Evolutionary conservation across 495 filamentous ascomycete species (phyloP).

Genomic region (Sphaerosporella brunnea): DNA sequence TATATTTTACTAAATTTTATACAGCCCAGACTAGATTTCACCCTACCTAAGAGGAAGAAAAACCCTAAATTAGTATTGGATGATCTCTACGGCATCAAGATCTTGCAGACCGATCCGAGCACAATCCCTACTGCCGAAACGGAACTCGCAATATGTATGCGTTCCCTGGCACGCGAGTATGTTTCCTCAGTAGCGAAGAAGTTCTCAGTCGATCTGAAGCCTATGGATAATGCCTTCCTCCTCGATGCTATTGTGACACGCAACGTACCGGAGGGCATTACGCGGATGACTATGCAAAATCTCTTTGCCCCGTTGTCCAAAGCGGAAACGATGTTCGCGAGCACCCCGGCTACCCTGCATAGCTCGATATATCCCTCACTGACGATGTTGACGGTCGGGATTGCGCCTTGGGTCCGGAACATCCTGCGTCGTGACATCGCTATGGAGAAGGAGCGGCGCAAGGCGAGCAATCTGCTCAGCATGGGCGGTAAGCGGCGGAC

Average conservation of each 20-base stretch:
- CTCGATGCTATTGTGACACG: constrained; percentile 29
- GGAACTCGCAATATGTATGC: constrained; percentile 23
- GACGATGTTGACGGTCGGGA: not conserved
- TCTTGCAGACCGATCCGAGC: constrained; percentile 22
- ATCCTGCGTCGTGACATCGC: not conserved
- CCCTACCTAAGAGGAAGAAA: constrained; percentile 47
- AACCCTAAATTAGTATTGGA: constrained; percentile 29
- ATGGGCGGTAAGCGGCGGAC: constrained; percentile 47
- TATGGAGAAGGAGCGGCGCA: constrained; percentile 33
- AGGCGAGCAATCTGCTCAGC: constrained; percentile 41
- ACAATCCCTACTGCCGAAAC: constrained; percentile 12
- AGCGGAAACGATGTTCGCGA: constrained; percentile 1
- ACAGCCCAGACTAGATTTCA: constrained; percentile 19
- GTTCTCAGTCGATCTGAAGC: not conserved
- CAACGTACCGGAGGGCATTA: constrained; percentile 73
- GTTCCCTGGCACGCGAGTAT: constrained; percentile 20
- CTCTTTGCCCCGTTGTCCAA: constrained; percentile 20
- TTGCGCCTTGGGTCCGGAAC: not conserved
- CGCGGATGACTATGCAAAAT: constrained; percentile 49
- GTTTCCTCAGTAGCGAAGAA: constrained; percentile 13
- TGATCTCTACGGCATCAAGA: constrained; percentile 12
- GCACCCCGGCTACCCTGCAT: not conserved
- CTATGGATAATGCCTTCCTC: constrained; percentile 10
- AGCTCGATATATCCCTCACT: constrained; percentile 1
- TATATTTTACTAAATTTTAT: not conserved